Base-by-base conservation (phyloP, 2,329 filamentous ascomycete genomes). In the Aulographum hederae region DNA sequence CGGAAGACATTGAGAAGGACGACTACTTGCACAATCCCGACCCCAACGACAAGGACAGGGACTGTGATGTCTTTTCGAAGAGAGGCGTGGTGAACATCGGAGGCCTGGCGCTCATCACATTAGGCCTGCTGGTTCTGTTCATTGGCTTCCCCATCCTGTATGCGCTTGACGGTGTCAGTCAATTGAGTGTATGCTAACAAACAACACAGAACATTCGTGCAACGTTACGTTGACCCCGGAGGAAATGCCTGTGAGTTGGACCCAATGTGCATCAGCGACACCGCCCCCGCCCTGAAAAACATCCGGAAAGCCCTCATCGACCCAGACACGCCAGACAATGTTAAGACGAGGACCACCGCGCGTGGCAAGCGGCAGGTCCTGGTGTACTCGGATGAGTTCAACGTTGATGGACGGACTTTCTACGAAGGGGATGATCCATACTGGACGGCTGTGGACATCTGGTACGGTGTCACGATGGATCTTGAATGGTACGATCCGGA, bases 301-400 rank as follows among this genome's bases (percentile, higher is more conserved):
- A 47, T 76, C 26, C 63, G 75, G 32, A 58, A 40, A 3, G 60
- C 65, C 3, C 56, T 78, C 10, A 69, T 80, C 37, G 75, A 80
- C 43, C 72, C 73, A 1, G 69, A 75, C 42, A 80, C 75, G 3
- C 75, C 75, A 2, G 41, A 60, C 14, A 61, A 57, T 4, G 71
- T 57, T 11, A 62, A 57, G 48, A 63, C 60, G 4, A 69, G 69
- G 41, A 75, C 23, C 13, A 48, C 30, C 56, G 63, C 2, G 52
- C 56, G 74, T 42, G 75, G 75, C 8, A 68, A 65, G 34, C 67
- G 63, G 13, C 64, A 73, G 52, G 63, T 67, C 21, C 56, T 80
- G 21, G 73, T 75, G 41, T 78, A 76, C 44, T 78, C 73, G 3
- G 75, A 80, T 45, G 75, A 80, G 44, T 80, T 80, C 50, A 77